phyloP scores from a whole-genome alignment of 495 filamentous ascomycete species.

The Podospora tetraspora region DNA sequence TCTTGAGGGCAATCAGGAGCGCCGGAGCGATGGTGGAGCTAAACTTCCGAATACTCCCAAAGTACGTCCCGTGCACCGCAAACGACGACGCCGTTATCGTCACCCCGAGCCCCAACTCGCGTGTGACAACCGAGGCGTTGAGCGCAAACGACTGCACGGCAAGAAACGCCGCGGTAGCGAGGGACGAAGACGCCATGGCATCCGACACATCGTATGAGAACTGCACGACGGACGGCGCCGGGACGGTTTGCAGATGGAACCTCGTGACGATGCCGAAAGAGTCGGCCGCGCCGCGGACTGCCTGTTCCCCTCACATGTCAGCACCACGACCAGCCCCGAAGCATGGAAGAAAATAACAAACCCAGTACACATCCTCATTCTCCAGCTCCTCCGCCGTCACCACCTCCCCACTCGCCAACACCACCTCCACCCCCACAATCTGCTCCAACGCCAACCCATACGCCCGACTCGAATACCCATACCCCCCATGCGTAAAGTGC shows the following conservation, averaged over 20 bases:
- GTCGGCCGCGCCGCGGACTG: constrained; percentile 54
- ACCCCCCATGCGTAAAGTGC: constrained; percentile 65
- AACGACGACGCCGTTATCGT: constrained; percentile 9
- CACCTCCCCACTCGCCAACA: constrained; percentile 55
- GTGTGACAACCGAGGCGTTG: constrained; percentile 13
- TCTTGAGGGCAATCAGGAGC: not conserved
- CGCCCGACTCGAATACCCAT: constrained; percentile 55
- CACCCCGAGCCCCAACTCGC: constrained; percentile 13
- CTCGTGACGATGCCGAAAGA: constrained; percentile 53
- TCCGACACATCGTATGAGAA: constrained; percentile 19
- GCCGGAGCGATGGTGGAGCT: constrained; percentile 13
- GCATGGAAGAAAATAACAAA: constrained; percentile 17
- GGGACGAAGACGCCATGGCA: not conserved
- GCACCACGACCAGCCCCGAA: not conserved
- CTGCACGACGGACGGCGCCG: constrained; percentile 45
- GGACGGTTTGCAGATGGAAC: constrained; percentile 49
- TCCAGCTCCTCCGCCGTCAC: constrained; percentile 35
- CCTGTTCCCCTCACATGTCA: constrained; percentile 25
- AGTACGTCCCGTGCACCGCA: constrained; percentile 16
- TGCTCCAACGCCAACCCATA: constrained; percentile 63
- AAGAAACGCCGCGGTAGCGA: constrained; percentile 1
- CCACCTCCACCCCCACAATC: constrained; percentile 54
- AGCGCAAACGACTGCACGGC: constrained; percentile 10
- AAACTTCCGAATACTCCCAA: constrained; percentile 7
- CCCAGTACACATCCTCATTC: constrained; percentile 50